Base-by-base conservation (phyloP, 1,139 yeast species). In the Pichia sp. region DNA sequence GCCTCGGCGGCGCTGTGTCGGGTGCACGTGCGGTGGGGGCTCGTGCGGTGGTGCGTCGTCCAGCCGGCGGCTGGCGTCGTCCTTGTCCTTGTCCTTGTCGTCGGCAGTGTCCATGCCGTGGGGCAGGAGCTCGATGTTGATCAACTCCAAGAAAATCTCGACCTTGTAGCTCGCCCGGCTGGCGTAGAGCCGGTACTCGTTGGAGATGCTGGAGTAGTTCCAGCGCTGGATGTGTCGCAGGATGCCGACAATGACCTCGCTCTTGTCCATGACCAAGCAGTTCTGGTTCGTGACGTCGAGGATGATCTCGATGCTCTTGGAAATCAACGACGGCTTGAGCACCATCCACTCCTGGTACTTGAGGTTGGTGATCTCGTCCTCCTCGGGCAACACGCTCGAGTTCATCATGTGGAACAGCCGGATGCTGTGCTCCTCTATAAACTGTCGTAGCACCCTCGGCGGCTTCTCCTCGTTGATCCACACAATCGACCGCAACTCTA, bases 201-300 rank as follows among this genome's bases (percentile, higher is more conserved):
- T 87, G 34, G 90, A 80, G 8, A 92, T 83, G 29, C 95, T 84
- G 41, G 90, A 84, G 66, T 87, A 87, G 62, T 84, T 85, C 98
- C 97, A 92, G 69, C 87, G 87, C 69, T 89, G 95, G 41, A 90
- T 76, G 67, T 86, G 85, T 54, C 99, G 74, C 38, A 93, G 71
- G 1, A 90, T 75, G 0, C 97, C 97, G 6, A 90, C 80, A 32
- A 92, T 76, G 3, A 95, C 82, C 55, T 88, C 85, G 2, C 93
- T 84, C 53, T 87, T 81, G 66, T 93, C 98, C 34, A 93, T 83
- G 15, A 93, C 70, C 44, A 93, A 72, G 8, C 87, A 69, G 54
- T 90, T 90, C 65, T 87, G 84, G 62, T 84, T 82, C 19, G 80
- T 70, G 13, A 48, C 54, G 66, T 92, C 84, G 49, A 93, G 72